phyloP scores from a whole-genome alignment of 768 basidiomycete species.

The Rhodotorula taiwanensis region DNA sequence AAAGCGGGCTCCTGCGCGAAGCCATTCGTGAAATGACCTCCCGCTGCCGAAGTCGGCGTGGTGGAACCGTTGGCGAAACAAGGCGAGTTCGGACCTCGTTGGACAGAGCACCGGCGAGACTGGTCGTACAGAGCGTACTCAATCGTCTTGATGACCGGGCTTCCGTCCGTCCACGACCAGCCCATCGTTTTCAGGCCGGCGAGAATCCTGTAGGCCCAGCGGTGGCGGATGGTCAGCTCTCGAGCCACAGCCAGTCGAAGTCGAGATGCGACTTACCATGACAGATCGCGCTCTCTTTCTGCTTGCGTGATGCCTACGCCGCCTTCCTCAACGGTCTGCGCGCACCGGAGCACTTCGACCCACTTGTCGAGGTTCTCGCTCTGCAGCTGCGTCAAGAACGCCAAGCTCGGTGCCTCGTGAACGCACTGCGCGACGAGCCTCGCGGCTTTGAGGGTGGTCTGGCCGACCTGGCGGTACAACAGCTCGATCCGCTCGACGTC shows the following conservation, averaged over 20 bases:
- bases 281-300: constrained; percentile 12
- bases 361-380: constrained; percentile 27
- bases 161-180: constrained; percentile 27
- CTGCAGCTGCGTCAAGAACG: constrained; percentile 27
- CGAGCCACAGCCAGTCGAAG: background rate
- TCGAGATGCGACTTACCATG: constrained; percentile 7
- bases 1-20: background rate
- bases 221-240: too few relatives aligned
- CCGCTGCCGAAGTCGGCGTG: too few relatives aligned
- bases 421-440: constrained; percentile 33
- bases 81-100: background rate
- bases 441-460: constrained; percentile 20
- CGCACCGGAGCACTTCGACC: constrained; percentile 18
- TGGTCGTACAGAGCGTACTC: constrained; percentile 12
- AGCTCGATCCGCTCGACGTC: constrained; percentile 16
- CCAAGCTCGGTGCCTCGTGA: constrained; percentile 29
- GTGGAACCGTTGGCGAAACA: background rate
- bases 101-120: too few relatives aligned
- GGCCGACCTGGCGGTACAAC: constrained; percentile 9
- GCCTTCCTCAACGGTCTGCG: constrained; percentile 20
- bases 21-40: too few relatives aligned
- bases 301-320: constrained; percentile 18
- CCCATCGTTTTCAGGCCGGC: constrained; percentile 32
- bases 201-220: constrained; percentile 31
- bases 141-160: constrained; percentile 1